Evolutionary conservation across 257 asterid species (phyloP).

Genomic region (Rehmannia glutinosa): DNA sequence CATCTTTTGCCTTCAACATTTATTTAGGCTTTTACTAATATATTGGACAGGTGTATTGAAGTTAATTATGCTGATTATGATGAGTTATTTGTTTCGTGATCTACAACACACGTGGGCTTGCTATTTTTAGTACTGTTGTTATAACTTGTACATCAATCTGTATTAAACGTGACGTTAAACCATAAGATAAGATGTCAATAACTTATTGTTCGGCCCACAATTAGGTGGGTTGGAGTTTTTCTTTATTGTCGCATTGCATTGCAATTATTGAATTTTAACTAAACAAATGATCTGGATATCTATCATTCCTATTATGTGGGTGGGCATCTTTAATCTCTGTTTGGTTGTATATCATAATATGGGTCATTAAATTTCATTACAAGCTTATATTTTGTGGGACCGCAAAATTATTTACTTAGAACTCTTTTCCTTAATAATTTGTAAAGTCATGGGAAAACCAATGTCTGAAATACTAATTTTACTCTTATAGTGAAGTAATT

Average conservation of each 20-base stretch:
- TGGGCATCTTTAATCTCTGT: background rate
- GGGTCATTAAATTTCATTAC: background rate
- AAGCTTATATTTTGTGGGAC: background rate
- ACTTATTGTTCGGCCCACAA: slow-evolving; percentile 8
- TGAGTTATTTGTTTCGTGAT: too few relatives aligned
- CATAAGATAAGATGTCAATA: background rate
- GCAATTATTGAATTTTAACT: background rate
- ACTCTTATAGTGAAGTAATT: too few relatives aligned
- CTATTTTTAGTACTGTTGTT: too few relatives aligned
- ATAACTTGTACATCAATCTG: slow-evolving; percentile 8
- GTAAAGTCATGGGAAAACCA: background rate
- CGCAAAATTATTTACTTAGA: background rate
- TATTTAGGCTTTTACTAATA: too few relatives aligned
- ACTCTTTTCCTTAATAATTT: background rate
- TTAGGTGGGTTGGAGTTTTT: background rate
- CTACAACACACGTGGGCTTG: too few relatives aligned
- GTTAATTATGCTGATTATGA: too few relatives aligned
- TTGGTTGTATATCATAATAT: background rate
- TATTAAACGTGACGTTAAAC: background rate
- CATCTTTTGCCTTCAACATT: too few relatives aligned
- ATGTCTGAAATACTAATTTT: too few relatives aligned
- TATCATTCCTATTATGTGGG: background rate
- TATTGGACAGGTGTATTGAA: too few relatives aligned
- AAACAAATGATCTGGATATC: background rate
- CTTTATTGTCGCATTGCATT: background rate